These are phyloP conservation scores for Yamadazyma sp. DNA, from an alignment of 1,139 yeast species.

Conservation along the genomic window DNA sequence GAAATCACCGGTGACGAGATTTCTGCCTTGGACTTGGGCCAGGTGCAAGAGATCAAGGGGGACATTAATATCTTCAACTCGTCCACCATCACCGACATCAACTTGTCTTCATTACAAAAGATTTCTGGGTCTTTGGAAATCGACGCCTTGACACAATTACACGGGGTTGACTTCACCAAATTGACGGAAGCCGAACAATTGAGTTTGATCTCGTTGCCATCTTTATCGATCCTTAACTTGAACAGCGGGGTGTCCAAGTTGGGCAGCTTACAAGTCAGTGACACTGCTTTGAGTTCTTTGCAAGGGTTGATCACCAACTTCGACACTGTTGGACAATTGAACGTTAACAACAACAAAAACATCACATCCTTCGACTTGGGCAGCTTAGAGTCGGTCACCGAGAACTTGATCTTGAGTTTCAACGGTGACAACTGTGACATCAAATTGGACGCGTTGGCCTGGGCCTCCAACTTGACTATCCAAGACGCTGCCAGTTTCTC, in stretches of 20 bases:
- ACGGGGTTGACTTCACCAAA: constrained; percentile 35
- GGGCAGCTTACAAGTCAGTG: constrained; percentile 36
- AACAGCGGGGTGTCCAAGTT: constrained; percentile 39
- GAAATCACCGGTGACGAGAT: constrained; percentile 40
- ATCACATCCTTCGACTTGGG: constrained; percentile 37
- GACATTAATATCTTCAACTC: constrained; percentile 40
- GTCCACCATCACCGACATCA: constrained; percentile 38
- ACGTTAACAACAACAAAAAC: constrained; percentile 49
- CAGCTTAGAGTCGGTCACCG: constrained; percentile 34
- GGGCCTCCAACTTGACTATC: constrained; percentile 48
- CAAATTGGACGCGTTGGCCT: constrained; percentile 34
- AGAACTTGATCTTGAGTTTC: constrained; percentile 42
- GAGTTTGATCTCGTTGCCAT: constrained; percentile 44
- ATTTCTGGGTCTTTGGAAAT: constrained; percentile 40
- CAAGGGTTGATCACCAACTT: constrained; percentile 36
- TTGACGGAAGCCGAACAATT: constrained; percentile 33
- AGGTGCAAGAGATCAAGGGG: constrained; percentile 35
- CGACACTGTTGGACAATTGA: constrained; percentile 34
- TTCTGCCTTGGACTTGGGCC: constrained; percentile 33
- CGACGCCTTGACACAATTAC: constrained; percentile 43
- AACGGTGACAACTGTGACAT: constrained; percentile 44
- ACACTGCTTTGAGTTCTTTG: constrained; percentile 44
- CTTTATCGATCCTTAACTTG: constrained; percentile 39
- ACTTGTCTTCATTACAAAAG: constrained; percentile 29
- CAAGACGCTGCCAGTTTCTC: constrained; percentile 39